These are phyloP conservation scores for Pythium aphanidermatum DNA, from an alignment of 352 stramenopile genomes.

Conservation along the genomic window DNA sequence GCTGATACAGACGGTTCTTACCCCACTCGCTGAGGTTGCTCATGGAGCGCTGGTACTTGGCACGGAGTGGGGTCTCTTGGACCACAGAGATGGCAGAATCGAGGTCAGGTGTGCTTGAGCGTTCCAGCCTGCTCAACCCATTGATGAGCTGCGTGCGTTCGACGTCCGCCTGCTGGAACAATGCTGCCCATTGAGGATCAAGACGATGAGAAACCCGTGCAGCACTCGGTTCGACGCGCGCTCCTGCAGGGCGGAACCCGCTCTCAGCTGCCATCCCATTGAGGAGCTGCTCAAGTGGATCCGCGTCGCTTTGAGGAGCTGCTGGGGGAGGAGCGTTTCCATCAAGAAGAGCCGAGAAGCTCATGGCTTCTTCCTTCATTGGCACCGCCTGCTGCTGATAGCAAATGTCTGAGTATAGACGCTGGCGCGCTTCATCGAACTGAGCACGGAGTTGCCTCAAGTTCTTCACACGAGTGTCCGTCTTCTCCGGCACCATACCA, in stretches of 20 bases:
- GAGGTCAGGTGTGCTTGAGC: conserved; percentile 1
- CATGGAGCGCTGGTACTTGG: conserved; percentile 17
- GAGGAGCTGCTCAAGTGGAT: conserved; percentile 18
- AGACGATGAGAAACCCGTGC: too few species aligned
- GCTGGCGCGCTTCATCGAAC: conserved; percentile 6
- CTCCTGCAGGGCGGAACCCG: conserved; percentile 5
- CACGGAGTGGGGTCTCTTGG: conserved; percentile 10
- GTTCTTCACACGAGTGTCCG: conserved; percentile 3
- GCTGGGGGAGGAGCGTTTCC: not conserved
- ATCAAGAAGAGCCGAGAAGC: conserved; percentile 11
- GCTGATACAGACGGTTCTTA: conserved; percentile 21
- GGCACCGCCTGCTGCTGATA: conserved; percentile 10
- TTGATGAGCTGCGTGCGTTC: conserved; percentile 19
- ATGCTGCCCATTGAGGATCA: conserved; percentile 18
- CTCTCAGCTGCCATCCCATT: conserved; percentile 12
- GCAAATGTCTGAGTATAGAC: conserved; percentile 4
- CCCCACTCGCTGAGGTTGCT: conserved; percentile 13
- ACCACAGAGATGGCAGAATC: conserved; percentile 12
- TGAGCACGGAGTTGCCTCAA: conserved; percentile 6
- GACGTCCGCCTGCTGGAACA: conserved; percentile 16
- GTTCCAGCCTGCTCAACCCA: conserved; percentile 11
- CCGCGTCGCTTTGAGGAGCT: conserved; percentile 1
- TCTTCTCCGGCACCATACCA: conserved; percentile 5
- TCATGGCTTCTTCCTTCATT: conserved; percentile 11
- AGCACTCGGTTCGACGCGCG: conserved; percentile 3